Percentiles rank a stretch among this genome's conserved stretches.
Evolutionary conservation across 1,284 basidiomycete genomes (phyloP).

Genomic region (Melampsora americana): DNA sequence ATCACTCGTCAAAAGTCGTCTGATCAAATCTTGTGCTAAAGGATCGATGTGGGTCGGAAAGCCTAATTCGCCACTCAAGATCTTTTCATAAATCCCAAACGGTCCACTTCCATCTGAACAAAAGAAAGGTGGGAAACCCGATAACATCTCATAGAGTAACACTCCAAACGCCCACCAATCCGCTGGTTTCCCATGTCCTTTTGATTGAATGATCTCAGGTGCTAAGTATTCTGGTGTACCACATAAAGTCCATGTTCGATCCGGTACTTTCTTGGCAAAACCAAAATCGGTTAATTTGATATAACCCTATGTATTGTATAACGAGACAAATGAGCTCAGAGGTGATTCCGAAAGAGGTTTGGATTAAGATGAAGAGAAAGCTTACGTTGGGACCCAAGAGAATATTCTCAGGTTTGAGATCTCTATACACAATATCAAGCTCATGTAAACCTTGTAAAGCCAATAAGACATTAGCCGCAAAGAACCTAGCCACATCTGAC

Average conservation of each 20-base stretch:
- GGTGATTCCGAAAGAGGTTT: too few species aligned
- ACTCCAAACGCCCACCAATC: conserved; percentile 60
- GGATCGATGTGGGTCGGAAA: conserved; percentile 49
- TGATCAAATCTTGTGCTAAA: conserved; percentile 49
- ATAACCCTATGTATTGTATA: conserved; percentile 46
- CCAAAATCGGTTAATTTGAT: conserved; percentile 59
- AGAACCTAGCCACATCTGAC: conserved; percentile 59
- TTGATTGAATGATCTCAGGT: conserved; percentile 52
- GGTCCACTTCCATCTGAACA: conserved; percentile 30
- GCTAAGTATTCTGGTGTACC: conserved; percentile 54
- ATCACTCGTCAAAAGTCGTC: conserved; percentile 48
- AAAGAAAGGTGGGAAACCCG: conserved; percentile 46
- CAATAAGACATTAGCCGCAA: conserved; percentile 59
- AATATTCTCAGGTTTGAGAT: conserved; percentile 60
- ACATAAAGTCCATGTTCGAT: conserved; percentile 57
- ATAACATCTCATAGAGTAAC: conserved; percentile 58
- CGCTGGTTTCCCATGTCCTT: conserved; percentile 59
- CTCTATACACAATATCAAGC: conserved; percentile 58
- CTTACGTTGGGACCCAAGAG: conserved; percentile 57
- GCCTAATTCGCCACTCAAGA: conserved; percentile 48
- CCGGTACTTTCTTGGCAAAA: conserved; percentile 58
- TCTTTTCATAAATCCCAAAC: conserved; percentile 51
- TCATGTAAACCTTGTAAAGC: conserved; percentile 58
- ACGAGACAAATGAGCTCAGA: too few species aligned
- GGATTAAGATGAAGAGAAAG: conserved; percentile 48